Base-by-base conservation (phyloP, 108 stramenopile species). In the Fragilariopsis cylindrus region DNA sequence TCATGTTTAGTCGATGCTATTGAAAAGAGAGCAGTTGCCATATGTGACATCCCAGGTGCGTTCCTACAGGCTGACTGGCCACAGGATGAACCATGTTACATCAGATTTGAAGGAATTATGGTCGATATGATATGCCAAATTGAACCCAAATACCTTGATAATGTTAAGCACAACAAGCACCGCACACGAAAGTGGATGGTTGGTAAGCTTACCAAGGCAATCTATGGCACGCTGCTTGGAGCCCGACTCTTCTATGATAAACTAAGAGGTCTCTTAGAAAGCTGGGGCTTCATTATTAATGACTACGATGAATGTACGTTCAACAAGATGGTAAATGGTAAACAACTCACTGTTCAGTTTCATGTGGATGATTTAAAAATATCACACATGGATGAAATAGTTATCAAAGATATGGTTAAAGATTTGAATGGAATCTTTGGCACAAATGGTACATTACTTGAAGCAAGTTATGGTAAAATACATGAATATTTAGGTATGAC, bases 331-430 rank as follows among this genome's bases (percentile, higher is more conserved):
- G 60, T 82, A 0, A 19, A 78, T 11, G 77, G 81, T 11, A 71
- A 65, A 16, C 78, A 75, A 62, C 73, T 66, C 56, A 86, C 85
- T 6, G 63, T 83, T 2, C 11, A 55, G 3, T 81, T 74, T 70
- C 79, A 86, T 60, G 85, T 83, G 12, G 82, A 86, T 58, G 85
- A 82, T 65, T 3, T 79, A 11, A 84, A 84, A 60, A 74, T 84
- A 7, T 83, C 81, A 5, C 81, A 82, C 48, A 72, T 44, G 19
- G 55, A 70, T 21, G 12, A 19, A 4, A 3, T 4, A 4, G 81
- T 73, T 3, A 56, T 82, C 0, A 57, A 75, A 50, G 1, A 12
- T 0, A 49, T 7, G 30, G 47, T 82, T 18, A 48, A 71, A 5
- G 42, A 13, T 0, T 21, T 57, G 0, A 13, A 57, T 21, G 56